Evolutionary conservation across 805 yeast species (phyloP).

Genomic region (Lipomyces kockii): DNA sequence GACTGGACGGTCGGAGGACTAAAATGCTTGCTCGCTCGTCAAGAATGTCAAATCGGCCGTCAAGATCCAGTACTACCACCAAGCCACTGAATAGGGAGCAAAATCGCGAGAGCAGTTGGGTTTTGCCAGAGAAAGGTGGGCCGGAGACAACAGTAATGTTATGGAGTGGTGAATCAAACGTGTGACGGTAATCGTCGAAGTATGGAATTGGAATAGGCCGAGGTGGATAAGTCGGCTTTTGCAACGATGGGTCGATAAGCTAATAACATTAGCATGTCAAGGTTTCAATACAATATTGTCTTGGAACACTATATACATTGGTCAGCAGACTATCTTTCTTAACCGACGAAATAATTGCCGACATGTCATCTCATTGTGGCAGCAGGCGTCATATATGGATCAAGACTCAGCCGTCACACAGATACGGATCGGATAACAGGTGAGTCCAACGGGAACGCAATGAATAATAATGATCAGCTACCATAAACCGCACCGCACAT

Average conservation of each 20-base stretch:
- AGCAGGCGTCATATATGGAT: background rate
- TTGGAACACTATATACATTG: background rate
- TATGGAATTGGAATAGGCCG: slow-evolving; percentile 15
- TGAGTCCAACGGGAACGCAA: too few relatives aligned
- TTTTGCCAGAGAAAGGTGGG: slow-evolving; percentile 30
- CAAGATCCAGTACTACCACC: slow-evolving; percentile 31
- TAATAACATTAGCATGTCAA: background rate
- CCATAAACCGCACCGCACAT: too few relatives aligned
- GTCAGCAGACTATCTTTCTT: background rate
- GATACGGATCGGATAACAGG: background rate
- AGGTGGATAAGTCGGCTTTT: background rate
- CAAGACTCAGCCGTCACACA: background rate
- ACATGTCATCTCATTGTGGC: slow-evolving; percentile 6
- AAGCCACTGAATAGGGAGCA: slow-evolving; percentile 9
- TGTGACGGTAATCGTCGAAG: slow-evolving; percentile 7
- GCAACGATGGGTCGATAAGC: background rate
- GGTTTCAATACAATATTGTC: background rate
- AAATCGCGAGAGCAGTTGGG: slow-evolving; percentile 18
- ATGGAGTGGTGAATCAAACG: background rate
- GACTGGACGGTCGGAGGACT: slow-evolving; percentile 3
- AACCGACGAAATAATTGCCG: background rate
- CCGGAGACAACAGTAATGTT: slow-evolving; percentile 25
- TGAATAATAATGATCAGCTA: too few relatives aligned
- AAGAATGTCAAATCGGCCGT: slow-evolving; percentile 21
- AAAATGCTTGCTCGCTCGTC: background rate